These are phyloP conservation scores for Leccinum barrowsii DNA, from an alignment of 768 basidiomycete species.

Conservation along the genomic window DNA sequence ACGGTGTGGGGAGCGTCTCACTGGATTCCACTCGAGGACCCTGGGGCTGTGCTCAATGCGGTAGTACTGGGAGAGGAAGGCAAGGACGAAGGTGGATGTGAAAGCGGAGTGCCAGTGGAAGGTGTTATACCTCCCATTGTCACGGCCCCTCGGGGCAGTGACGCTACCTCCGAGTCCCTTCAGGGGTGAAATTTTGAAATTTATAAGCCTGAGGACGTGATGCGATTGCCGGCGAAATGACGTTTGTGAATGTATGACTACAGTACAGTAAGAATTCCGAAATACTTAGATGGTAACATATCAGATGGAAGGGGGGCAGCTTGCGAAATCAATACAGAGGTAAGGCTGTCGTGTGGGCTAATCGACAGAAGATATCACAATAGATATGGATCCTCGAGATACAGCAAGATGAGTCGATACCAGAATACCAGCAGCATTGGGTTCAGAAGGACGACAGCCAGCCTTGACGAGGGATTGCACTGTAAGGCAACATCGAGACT, in stretches of 20 bases:
- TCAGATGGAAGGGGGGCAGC: not conserved
- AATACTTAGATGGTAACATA: not conserved
- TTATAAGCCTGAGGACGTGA: no score
- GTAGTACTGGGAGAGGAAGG: constrained; percentile 4
- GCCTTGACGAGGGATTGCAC: not conserved
- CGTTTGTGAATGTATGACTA: no score
- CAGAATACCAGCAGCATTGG: not conserved
- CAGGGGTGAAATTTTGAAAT: no score
- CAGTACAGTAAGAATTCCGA: no score
- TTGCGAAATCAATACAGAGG: not conserved
- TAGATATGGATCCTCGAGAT: not conserved
- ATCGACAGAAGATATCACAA: not conserved
- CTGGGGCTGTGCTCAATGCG: constrained; percentile 12
- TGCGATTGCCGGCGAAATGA: no score
- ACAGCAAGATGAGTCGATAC: not conserved
- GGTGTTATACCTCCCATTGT: no score
- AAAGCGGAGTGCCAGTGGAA: no score
- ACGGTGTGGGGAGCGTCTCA: constrained; percentile 14
- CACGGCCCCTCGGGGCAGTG: no score
- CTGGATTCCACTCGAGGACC: constrained; percentile 12
- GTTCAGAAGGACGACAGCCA: not conserved
- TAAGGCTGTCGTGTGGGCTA: not conserved
- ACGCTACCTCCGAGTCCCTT: no score
- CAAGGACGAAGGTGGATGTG: no score
- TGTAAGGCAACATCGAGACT: not conserved